Percentiles rank a stretch among this genome's conserved stretches.
These are phyloP conservation scores for Magnusiomyces ingens DNA, from an alignment of 1,139 yeast species.

Conservation along the genomic window DNA sequence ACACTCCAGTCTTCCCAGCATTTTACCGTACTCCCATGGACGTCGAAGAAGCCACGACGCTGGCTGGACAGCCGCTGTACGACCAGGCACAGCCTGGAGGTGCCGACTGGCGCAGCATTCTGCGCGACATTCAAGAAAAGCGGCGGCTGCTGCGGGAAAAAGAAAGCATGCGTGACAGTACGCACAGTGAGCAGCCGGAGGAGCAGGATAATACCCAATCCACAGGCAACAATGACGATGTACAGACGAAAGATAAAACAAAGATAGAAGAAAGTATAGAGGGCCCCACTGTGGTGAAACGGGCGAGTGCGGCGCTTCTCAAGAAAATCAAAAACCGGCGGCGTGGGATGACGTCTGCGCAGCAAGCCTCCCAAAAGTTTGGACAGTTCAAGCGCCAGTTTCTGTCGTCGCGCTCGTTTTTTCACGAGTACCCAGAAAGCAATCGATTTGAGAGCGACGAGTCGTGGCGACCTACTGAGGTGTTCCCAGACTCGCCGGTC, in stretches of 20 bases:
- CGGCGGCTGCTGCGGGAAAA: conserved; percentile 13
- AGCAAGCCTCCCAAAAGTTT: conserved; percentile 8
- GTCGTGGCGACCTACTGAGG: conserved; percentile 29
- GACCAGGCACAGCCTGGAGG: conserved; percentile 13
- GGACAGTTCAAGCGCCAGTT: conserved; percentile 8
- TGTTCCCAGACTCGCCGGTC: conserved; percentile 14
- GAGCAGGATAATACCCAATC: not conserved
- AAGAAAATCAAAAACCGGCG: not conserved
- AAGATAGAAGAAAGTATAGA: not conserved
- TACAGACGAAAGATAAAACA: not conserved
- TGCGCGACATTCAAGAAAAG: conserved; percentile 14
- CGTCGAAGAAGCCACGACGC: conserved; percentile 1
- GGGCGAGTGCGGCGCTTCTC: not conserved
- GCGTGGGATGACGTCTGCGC: not conserved
- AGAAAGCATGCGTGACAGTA: conserved; percentile 1
- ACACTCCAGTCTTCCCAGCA: not conserved
- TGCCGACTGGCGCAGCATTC: conserved; percentile 15
- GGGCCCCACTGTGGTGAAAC: not conserved
- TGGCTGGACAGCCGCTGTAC: conserved; percentile 2
- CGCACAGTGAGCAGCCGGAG: conserved; percentile 1
- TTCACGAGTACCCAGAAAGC: conserved; percentile 27
- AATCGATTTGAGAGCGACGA: conserved; percentile 28
- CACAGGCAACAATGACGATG: not conserved
- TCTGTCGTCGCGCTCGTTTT: conserved; percentile 22
- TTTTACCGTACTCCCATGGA: not conserved